phyloP scores from a whole-genome alignment of 1,284 basidiomycete genomes.

The Leccinum glutinopallens region DNA sequence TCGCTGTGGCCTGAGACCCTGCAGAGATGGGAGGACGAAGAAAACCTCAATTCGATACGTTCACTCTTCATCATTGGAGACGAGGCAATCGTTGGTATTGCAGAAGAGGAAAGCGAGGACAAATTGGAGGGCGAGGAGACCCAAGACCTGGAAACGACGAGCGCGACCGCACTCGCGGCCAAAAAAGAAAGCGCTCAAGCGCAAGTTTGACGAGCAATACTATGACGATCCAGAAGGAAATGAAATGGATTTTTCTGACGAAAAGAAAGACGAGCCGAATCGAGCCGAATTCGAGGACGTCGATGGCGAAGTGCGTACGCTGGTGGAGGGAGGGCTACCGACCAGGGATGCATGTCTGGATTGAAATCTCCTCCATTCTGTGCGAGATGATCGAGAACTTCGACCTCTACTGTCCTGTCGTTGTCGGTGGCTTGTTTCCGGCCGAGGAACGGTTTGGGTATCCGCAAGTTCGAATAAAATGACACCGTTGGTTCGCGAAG shows the following conservation, averaged over 20 bases:
- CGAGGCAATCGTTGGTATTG: slow-evolving; percentile 35
- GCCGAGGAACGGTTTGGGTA: slow-evolving; percentile 93
- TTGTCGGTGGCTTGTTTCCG: slow-evolving; percentile 91
- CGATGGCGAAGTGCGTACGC: slow-evolving; percentile 76
- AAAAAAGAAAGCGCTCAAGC: slow-evolving; percentile 92
- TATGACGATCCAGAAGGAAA: slow-evolving; percentile 87
- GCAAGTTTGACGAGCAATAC: slow-evolving; percentile 90
- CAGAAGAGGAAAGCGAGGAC: slow-evolving; percentile 42
- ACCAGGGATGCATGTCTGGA: slow-evolving; percentile 92
- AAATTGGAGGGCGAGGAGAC: slow-evolving; percentile 45
- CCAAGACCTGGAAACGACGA: slow-evolving; percentile 41
- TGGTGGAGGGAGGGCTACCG: slow-evolving; percentile 83
- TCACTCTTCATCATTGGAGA: slow-evolving; percentile 90
- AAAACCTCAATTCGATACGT: slow-evolving; percentile 84
- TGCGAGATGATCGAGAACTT: slow-evolving; percentile 95
- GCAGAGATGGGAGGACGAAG: slow-evolving; percentile 83
- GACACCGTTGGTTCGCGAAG: slow-evolving; percentile 91
- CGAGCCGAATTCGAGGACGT: slow-evolving; percentile 84
- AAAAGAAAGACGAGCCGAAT: slow-evolving; percentile 76
- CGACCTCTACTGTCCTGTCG: slow-evolving; percentile 87
- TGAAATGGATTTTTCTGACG: slow-evolving; percentile 86
- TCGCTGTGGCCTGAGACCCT: slow-evolving; percentile 51
- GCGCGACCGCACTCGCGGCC: slow-evolving; percentile 65
- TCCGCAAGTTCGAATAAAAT: slow-evolving; percentile 94
- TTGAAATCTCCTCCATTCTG: slow-evolving; percentile 85